Evolutionary conservation across 106 monocot species (phyloP), one percentile per base, ranked within the genome.

Genomic region (Acanthochlamys bracteata): DNA sequence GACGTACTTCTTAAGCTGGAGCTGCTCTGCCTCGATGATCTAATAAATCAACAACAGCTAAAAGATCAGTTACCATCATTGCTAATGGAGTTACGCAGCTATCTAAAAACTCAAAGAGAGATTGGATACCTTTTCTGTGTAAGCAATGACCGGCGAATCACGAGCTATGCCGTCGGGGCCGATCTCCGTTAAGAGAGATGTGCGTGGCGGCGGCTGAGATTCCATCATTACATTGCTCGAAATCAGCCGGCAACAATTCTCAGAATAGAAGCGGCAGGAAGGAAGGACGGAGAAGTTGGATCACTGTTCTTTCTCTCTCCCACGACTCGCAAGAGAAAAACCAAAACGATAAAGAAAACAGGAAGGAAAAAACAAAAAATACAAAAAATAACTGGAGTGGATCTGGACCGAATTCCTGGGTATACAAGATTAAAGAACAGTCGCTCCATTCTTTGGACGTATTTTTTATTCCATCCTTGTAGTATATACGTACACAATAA

Each of bases 91-190:
- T 59, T 25, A 47, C 16, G 10, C 2, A 49, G 9, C 10, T 49
- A 49, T 17, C 1, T 17, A 49, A 49, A 49, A 45, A 45, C 43
- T 7, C 7, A 45, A 45, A 9, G 7, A 45, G 43, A 45, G 43
- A 45, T 13, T 13, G 46, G 63, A 40, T n/a, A 87, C 86, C 86
- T 83, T 87, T 66, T 87, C 86, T 47, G 86, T 83, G 79, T 83
- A 87, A 40, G 83, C 67, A 49, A 87, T 80, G 58, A 77, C 72
- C 45, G 86, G 80, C 24, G 76, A 70, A 22, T 87, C 86, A 27
- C 83, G 69, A 43, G 83, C 86, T 49, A 87, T 58, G 61, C 86
- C 86, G 57, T 87, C 86, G 27, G 86, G 83, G 20, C 86, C 86
- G 59, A 87, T 77, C 73, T 80, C 83, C 24, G 78, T 67, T 16